phyloP scores from a whole-genome alignment of 2,329 filamentous ascomycete genomes.

The Fusarium xylarioides region DNA sequence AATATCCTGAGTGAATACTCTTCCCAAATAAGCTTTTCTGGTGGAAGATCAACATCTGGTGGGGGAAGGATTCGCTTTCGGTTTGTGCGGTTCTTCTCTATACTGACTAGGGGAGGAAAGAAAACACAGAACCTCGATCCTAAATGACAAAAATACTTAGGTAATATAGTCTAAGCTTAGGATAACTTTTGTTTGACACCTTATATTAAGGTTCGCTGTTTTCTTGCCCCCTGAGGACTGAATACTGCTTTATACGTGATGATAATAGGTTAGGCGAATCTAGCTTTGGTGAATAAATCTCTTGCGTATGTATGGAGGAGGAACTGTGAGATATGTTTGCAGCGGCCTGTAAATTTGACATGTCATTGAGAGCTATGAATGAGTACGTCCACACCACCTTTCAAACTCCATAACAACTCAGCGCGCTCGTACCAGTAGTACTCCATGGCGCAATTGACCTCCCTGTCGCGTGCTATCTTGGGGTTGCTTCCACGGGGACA shows the following conservation, averaged over 20 bases:
- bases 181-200: no score
- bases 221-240: no score
- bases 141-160: no score
- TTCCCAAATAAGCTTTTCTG: not conserved
- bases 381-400: not conserved
- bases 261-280: not conserved
- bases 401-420: not conserved
- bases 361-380: no score
- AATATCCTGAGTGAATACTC: not conserved
- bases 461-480: conserved; percentile 2
- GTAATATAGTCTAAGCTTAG: no score
- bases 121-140: no score
- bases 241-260: not conserved
- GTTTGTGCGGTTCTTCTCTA: not conserved
- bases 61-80: not conserved
- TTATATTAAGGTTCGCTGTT: no score
- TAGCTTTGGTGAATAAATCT: not conserved
- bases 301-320: not conserved
- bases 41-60: not conserved
- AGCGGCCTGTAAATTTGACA: not conserved
- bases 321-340: not conserved
- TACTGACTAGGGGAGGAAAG: no score
- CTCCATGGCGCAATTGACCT: not conserved
- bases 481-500: not conserved
- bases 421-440: no score